Conservation (phyloP, 2,329 filamentous ascomycete species). For the Talaromyces sp. region DNA sequence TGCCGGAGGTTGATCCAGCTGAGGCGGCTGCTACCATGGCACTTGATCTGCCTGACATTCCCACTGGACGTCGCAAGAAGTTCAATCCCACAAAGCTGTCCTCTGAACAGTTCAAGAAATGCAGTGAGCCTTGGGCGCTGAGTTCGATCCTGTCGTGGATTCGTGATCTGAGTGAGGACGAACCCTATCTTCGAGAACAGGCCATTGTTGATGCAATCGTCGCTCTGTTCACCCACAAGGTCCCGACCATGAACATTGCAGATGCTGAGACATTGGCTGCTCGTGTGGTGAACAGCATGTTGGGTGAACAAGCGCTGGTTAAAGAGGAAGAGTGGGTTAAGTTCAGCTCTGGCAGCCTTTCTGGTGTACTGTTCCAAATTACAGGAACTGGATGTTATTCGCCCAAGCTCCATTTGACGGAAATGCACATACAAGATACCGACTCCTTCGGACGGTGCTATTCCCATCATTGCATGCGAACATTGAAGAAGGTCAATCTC, state of each 20-base stretch:
- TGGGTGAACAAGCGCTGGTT: constrained; percentile 73
- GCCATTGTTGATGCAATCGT: constrained; percentile 86
- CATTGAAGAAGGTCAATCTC: constrained; percentile 90
- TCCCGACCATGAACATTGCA: constrained; percentile 97
- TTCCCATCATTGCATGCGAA: constrained; percentile 89
- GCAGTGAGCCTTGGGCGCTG: constrained; percentile 87
- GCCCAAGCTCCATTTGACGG: constrained; percentile 72
- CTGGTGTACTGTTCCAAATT: constrained; percentile 89
- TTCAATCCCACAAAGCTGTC: constrained; percentile 86
- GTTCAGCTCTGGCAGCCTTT: constrained; percentile 77
- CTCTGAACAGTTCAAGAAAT: constrained; percentile 78
- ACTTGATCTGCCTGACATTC: constrained; percentile 83
- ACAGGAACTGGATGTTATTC: constrained; percentile 92
- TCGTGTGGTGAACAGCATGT: constrained; percentile 78
- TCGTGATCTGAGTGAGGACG: constrained; percentile 84
- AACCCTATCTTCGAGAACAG: constrained; percentile 81
- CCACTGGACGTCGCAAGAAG: constrained; percentile 75
- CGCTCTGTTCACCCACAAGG: constrained; percentile 87
- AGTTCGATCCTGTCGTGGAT: constrained; percentile 88
- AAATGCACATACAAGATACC: constrained; percentile 67
- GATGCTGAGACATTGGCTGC: constrained; percentile 87
- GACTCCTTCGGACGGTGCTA: constrained; percentile 78
- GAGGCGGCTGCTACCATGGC: constrained; percentile 53
- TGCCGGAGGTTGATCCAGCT: constrained; percentile 55
- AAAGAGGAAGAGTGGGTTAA: constrained; percentile 98